phyloP scores from a whole-genome alignment of 805 yeast genomes.

The Pichia rugopelliculosa region DNA sequence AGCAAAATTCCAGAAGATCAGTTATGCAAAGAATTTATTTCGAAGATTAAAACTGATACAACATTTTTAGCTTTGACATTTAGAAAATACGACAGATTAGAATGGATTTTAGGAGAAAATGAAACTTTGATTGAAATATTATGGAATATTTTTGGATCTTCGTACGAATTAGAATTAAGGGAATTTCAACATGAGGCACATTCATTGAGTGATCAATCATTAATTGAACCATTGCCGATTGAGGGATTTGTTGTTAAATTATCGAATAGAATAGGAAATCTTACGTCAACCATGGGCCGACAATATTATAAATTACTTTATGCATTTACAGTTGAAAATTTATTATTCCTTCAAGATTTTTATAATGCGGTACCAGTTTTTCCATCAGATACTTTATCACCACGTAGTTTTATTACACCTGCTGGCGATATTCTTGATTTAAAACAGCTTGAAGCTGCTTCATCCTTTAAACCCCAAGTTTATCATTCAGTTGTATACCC shows the following conservation, averaged over 20 bases:
- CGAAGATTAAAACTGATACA: slow-evolving; percentile 20
- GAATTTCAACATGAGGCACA: slow-evolving; percentile 35
- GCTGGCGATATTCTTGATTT: slow-evolving; percentile 27
- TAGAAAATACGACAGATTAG: slow-evolving; percentile 66
- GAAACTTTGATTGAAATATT: slow-evolving; percentile 36
- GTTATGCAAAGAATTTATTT: slow-evolving; percentile 12
- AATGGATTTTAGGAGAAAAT: slow-evolving; percentile 50
- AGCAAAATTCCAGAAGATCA: slow-evolving; percentile 5
- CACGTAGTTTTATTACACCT: slow-evolving; percentile 24
- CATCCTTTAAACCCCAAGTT: slow-evolving; percentile 27
- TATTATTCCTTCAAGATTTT: slow-evolving; percentile 52
- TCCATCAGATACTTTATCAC: neutral
- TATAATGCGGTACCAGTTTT: slow-evolving; percentile 57
- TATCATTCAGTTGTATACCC: slow-evolving; percentile 45
- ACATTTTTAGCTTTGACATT: slow-evolving; percentile 38
- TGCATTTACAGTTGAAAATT: slow-evolving; percentile 52
- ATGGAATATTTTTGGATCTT: slow-evolving; percentile 35
- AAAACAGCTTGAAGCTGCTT: slow-evolving; percentile 16
- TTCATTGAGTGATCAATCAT: slow-evolving; percentile 18
- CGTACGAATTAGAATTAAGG: slow-evolving; percentile 58
- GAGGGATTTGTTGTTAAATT: slow-evolving; percentile 74
- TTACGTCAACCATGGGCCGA: slow-evolving; percentile 20
- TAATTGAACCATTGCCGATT: slow-evolving; percentile 59
- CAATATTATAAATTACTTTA: slow-evolving; percentile 51
- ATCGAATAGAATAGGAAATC: slow-evolving; percentile 42